phyloP scores from a whole-genome alignment of 805 yeast genomes.

The Cyberlindnera euphorbiiphila region DNA sequence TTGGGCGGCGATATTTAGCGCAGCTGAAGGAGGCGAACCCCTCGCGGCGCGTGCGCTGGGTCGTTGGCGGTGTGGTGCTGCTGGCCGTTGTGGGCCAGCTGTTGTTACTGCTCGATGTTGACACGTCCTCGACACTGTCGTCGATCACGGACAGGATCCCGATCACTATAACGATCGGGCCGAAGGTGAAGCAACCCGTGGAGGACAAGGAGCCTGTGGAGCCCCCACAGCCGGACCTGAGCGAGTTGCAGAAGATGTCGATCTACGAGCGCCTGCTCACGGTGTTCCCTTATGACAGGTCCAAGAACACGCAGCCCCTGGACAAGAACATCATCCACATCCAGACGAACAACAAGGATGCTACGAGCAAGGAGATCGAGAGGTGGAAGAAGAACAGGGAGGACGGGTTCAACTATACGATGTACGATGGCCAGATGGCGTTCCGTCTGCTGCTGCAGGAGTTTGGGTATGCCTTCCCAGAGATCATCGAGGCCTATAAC shows the following conservation, averaged over 20 bases:
- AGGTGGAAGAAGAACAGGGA: constrained; percentile 10
- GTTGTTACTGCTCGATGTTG: neutral
- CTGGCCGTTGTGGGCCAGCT: neutral
- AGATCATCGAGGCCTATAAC: constrained; percentile 47
- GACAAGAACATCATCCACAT: constrained; percentile 27
- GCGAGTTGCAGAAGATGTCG: constrained; percentile 10
- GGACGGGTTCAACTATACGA: constrained; percentile 16
- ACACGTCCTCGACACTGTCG: neutral
- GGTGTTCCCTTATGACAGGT: constrained; percentile 13
- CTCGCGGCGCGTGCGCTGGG: too few relatives aligned
- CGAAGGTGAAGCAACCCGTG: neutral
- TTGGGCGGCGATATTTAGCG: too few relatives aligned
- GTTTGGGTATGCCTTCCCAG: constrained; percentile 42
- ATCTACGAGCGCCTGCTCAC: constrained; percentile 12
- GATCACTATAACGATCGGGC: neutral
- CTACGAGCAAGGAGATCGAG: constrained; percentile 28
- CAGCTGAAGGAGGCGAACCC: too few relatives aligned
- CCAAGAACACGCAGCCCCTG: constrained; percentile 22
- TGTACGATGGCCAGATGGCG: constrained; percentile 37
- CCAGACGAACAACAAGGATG: constrained; percentile 42
- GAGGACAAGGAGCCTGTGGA: neutral
- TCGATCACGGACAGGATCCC: neutral
- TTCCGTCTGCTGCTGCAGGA: constrained; percentile 34
- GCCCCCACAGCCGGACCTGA: neutral
- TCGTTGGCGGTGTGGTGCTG: neutral